Conservation (phyloP, 202 grass and related monocot species). For the Cymbopogon flexuosus region DNA sequence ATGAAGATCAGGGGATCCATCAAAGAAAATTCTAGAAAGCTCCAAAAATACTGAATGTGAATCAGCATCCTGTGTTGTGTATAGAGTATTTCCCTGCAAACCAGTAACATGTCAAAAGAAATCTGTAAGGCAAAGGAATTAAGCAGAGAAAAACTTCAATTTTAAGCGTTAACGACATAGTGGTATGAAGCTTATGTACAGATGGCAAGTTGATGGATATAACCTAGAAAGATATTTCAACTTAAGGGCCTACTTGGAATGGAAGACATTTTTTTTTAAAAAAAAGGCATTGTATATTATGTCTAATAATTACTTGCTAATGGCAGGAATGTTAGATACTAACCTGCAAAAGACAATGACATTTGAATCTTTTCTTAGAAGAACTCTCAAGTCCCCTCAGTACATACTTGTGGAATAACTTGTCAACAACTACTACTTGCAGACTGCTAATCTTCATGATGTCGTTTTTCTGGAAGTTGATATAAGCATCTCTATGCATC, state of each 20-base stretch:
- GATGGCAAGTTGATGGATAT: neutral
- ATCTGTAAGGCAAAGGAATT: conserved; percentile 3
- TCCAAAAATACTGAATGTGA: conserved; percentile 78
- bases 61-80: conserved; percentile 54
- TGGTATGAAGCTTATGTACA: conserved; percentile 18
- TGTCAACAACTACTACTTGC: conserved; percentile 63
- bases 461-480: conserved; percentile 58
- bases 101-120: conserved; percentile 18
- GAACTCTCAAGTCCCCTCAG: conserved; percentile 52
- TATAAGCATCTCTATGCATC: conserved; percentile 52
- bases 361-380: conserved; percentile 64
- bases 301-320: conserved; percentile 5
- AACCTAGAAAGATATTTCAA: neutral
- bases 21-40: conserved; percentile 83
- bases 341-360: conserved; percentile 80
- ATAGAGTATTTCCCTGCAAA: conserved; percentile 76
- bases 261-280: too few relatives aligned
- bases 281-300: neutral
- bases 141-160: conserved; percentile 23
- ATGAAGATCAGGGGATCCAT: conserved; percentile 75
- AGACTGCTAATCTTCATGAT: conserved; percentile 49
- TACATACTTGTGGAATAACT: conserved; percentile 72
- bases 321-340: conserved; percentile 19
- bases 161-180: conserved; percentile 4
- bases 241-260: neutral